Evolutionary conservation across 495 filamentous ascomycete genomes (phyloP).

Genomic region (Ramalina intermedia): DNA sequence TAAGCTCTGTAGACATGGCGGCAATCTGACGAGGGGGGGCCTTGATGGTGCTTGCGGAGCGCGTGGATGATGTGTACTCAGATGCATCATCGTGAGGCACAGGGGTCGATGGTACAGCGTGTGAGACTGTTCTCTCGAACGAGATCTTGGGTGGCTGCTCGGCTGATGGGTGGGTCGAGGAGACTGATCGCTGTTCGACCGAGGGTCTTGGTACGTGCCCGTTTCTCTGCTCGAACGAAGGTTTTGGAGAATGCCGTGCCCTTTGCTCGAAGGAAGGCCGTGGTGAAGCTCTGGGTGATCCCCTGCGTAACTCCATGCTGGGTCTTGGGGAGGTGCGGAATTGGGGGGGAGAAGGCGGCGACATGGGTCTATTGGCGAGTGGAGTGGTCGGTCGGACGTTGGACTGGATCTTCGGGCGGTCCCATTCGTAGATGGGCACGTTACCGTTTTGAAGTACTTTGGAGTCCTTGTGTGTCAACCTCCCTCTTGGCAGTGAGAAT

Average conservation of each 20-base stretch:
- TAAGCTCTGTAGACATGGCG: constrained; percentile 36
- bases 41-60: constrained; percentile 51
- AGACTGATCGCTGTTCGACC: constrained; percentile 22
- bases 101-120: constrained; percentile 19
- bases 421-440: constrained; percentile 45
- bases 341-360: constrained; percentile 40
- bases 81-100: constrained; percentile 26
- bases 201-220: constrained; percentile 1
- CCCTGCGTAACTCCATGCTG: constrained; percentile 24
- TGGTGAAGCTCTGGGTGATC: constrained; percentile 31
- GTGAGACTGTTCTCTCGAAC: constrained; percentile 20
- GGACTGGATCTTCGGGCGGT: constrained; percentile 38
- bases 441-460: constrained; percentile 46
- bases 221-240: constrained; percentile 28
- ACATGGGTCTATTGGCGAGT: constrained; percentile 21
- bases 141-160: constrained; percentile 15
- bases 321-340: constrained; percentile 28
- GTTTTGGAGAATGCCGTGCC: constrained; percentile 22
- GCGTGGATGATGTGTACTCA: constrained; percentile 44
- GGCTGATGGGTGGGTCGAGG: constrained; percentile 33
- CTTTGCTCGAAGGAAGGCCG: constrained; percentile 12
- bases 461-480: constrained; percentile 56
- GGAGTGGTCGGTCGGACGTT: constrained; percentile 22
- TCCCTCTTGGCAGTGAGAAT: constrained; percentile 69
- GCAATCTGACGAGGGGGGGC: constrained; percentile 22